phyloP scores from a whole-genome alignment of 140 eudicot species.

The Cichorium intybus region DNA sequence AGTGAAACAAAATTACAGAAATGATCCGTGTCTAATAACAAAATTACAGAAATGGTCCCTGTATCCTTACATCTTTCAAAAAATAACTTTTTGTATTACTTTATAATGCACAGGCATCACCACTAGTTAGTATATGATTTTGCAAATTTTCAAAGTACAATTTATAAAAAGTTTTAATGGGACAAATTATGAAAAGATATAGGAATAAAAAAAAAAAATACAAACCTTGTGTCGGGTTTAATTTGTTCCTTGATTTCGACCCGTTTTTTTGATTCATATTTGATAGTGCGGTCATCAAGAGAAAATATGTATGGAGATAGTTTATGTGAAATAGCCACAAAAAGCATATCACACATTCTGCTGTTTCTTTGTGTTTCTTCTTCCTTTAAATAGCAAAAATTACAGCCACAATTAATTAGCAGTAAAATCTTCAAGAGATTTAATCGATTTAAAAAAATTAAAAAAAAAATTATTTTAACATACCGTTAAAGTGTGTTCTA shows the following conservation, averaged over 20 bases:
- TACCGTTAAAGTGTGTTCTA: slow-evolving; percentile 92
- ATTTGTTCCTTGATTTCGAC: slow-evolving; percentile 42
- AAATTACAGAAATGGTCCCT: too few species aligned
- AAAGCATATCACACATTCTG: slow-evolving; percentile 70
- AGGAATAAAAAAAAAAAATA: too few species aligned
- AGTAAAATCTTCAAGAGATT: not conserved
- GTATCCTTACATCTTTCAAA: too few species aligned
- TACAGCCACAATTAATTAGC: slow-evolving; percentile 4
- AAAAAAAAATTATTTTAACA: not conserved
- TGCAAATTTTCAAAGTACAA: not conserved
- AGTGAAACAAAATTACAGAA: too few species aligned
- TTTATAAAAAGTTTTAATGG: too few species aligned
- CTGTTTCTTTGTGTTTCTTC: slow-evolving; percentile 88
- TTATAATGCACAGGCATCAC: too few species aligned
- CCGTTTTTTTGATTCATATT: slow-evolving; percentile 39
- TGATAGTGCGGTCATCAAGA: slow-evolving; percentile 54
- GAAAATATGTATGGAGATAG: slow-evolving; percentile 65
- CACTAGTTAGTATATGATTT: too few species aligned
- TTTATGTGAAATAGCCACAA: slow-evolving; percentile 59
- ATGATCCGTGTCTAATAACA: too few species aligned
- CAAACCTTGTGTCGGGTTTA: slow-evolving; percentile 71
- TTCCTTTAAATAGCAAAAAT: slow-evolving; percentile 41
- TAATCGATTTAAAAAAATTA: not conserved
- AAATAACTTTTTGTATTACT: too few species aligned
- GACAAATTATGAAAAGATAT: too few species aligned